Evolutionary conservation across 2,329 filamentous ascomycete species (phyloP).

Genomic region (Nothopassalora personata): DNA sequence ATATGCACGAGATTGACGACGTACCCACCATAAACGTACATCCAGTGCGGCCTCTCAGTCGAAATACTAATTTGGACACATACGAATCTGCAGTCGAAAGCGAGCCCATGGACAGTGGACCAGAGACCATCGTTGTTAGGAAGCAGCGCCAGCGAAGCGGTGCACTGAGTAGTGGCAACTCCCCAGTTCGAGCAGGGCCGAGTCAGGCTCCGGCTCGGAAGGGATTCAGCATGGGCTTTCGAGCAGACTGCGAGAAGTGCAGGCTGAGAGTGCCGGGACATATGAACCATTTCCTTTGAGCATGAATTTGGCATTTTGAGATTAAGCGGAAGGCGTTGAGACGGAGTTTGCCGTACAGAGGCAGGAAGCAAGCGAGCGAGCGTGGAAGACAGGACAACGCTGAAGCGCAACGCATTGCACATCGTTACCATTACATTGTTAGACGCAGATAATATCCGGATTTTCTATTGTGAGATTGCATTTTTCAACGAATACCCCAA

Average conservation of each 20-base stretch:
- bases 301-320: conserved; percentile 1
- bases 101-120: conserved; percentile 20
- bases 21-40: conserved; percentile 24
- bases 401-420: not conserved
- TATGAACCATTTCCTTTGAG: conserved; percentile 27
- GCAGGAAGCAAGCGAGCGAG: not conserved
- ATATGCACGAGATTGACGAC: conserved; percentile 27
- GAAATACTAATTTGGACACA: conserved; percentile 8
- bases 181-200: conserved; percentile 18
- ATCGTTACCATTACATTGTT: not conserved
- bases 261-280: conserved; percentile 44
- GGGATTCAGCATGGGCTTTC: conserved; percentile 45
- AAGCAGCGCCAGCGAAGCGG: conserved; percentile 35
- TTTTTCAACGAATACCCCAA: conserved; percentile 2
- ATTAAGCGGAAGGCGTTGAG: conserved; percentile 16
- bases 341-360: not conserved
- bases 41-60: conserved; percentile 14
- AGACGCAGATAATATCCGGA: not conserved
- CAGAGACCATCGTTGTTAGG: conserved; percentile 25
- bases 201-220: conserved; percentile 20
- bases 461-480: not conserved
- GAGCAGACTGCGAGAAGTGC: conserved; percentile 48
- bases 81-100: conserved; percentile 15
- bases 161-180: conserved; percentile 30
- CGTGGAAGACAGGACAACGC: not conserved